Base-by-base conservation (phyloP, 768 basidiomycete species). In the Tephrocybe rancida region DNA sequence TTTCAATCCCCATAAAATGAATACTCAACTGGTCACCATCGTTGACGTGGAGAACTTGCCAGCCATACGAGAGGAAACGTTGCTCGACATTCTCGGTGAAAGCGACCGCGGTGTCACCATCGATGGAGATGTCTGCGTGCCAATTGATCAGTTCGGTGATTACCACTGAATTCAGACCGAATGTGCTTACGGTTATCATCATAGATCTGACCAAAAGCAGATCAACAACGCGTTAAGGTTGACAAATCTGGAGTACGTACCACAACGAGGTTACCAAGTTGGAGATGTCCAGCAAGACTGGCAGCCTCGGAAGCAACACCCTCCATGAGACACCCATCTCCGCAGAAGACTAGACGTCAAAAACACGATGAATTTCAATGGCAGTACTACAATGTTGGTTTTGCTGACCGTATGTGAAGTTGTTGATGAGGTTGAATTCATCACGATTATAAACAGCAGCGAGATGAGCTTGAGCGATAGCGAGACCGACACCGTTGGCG, bases 241-340 rank as follows among this genome's bases (percentile, higher is more conserved):
- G 10, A 25, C 41, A 30, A 38, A 42, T 21, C 1, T 41, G 34
- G 24, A 43, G 11, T 25, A 82, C 90, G 66, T 69, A 92, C 90
- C 53, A 90, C 91, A 64, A 98, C 87, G 64, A 98, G 79, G 73
- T 95, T 97, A 51, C 92, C 94, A 37, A 98, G 83, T 69, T 94
- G 87, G 63, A 97, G 81, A 74, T 98, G 95, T 57, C 95, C 95
- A 56, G 93, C 95, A 58, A 97, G 81, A 64, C 90, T 92, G 55
- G 90, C 88, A 35, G 95, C 93, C 70, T 98, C 95, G 58, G 83
- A 81, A n/a, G 94, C 82, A 60, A 98, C 87, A 79, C 95, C 95
- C 73, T 98, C 95, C 90, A 95, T 95, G 49, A 98, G 80, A 74
- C 95, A 98, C 42, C 95, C 95, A 72, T 98, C 95, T 64, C 95